Evolutionary conservation across 1,139 yeast species (phyloP).

Genomic region (Candida sanyaensis): DNA sequence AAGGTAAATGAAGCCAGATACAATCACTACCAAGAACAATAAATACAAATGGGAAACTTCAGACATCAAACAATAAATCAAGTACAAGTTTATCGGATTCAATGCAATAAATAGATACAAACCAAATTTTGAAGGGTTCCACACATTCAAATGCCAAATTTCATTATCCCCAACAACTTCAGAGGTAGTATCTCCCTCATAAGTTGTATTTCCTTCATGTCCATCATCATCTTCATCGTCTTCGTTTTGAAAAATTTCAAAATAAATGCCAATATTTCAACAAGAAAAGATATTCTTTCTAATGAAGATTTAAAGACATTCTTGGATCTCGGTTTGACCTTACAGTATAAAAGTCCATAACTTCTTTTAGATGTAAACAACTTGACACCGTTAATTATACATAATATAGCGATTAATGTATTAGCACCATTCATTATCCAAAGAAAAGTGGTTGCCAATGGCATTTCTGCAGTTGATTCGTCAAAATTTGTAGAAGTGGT

Average conservation of each 20-base stretch:
- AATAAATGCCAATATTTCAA: slow-evolving; percentile 9
- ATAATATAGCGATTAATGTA: slow-evolving; percentile 18
- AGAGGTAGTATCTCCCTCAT: slow-evolving; percentile 7
- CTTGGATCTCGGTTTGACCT: slow-evolving; percentile 36
- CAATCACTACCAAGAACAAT: slow-evolving; percentile 33
- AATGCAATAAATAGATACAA: slow-evolving; percentile 50
- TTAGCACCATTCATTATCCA: slow-evolving; percentile 22
- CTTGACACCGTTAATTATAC: slow-evolving; percentile 32
- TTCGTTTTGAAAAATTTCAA: slow-evolving; percentile 13
- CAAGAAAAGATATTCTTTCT: slow-evolving; percentile 9
- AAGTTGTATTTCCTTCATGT: slow-evolving; percentile 7
- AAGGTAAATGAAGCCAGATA: slow-evolving; percentile 37
- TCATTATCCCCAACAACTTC: slow-evolving; percentile 26
- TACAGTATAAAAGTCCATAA: slow-evolving; percentile 43
- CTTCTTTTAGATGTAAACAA: slow-evolving; percentile 32
- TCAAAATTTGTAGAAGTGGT: not conserved
- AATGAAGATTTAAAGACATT: slow-evolving; percentile 27
- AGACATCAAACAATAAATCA: slow-evolving; percentile 34
- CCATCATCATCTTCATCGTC: slow-evolving; percentile 11
- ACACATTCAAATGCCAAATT: slow-evolving; percentile 56
- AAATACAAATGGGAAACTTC: slow-evolving; percentile 42
- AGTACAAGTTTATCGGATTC: slow-evolving; percentile 54
- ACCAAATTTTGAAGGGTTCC: slow-evolving; percentile 60
- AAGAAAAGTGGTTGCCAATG: slow-evolving; percentile 16
- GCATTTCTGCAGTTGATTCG: slow-evolving; percentile 1